A percentile compares a stretch with the other conserved stretches of the same genome.
phyloP scores from a whole-genome alignment of 2,329 filamentous ascomycete species.

The Aspergillus sp. region DNA sequence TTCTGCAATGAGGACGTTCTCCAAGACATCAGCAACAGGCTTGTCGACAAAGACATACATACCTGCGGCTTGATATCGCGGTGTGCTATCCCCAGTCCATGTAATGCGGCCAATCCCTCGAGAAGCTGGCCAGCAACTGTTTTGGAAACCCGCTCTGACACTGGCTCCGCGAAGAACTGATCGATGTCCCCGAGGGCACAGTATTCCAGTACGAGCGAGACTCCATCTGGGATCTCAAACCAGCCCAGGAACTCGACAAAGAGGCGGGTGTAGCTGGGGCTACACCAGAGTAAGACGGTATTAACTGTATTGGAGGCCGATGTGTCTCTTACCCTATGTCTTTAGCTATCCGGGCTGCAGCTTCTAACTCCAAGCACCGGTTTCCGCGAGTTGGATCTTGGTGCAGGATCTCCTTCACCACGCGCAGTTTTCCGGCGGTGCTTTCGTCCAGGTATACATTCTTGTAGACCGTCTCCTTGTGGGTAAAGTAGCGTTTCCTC shows the following conservation, averaged over 20 bases:
- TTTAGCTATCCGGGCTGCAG: not conserved
- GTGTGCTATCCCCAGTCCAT: not conserved
- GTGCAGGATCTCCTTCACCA: not conserved
- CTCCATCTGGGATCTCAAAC: not conserved
- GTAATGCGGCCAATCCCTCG: not conserved
- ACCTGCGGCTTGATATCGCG: not conserved
- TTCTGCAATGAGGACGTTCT: not conserved
- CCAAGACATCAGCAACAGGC: too few relatives aligned
- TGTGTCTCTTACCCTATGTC: not conserved
- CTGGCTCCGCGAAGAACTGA: not conserved
- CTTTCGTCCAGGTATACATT: too few relatives aligned
- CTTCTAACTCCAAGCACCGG: too few relatives aligned
- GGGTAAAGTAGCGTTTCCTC: too few relatives aligned
- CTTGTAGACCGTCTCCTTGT: too few relatives aligned
- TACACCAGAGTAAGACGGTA: too few relatives aligned
- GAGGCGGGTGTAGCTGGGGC: not conserved
- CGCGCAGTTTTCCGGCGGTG: too few relatives aligned
- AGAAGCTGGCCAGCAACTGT: not conserved
- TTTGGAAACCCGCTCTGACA: not conserved
- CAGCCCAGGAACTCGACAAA: not conserved
- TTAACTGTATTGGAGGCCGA: too few relatives aligned
- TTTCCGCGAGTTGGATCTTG: too few relatives aligned
- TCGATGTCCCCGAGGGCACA: not conserved
- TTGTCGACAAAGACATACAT: not conserved
- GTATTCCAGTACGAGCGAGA: not conserved